Conservation (phyloP, 805 yeast species). For the Spathaspora gorwiae region DNA sequence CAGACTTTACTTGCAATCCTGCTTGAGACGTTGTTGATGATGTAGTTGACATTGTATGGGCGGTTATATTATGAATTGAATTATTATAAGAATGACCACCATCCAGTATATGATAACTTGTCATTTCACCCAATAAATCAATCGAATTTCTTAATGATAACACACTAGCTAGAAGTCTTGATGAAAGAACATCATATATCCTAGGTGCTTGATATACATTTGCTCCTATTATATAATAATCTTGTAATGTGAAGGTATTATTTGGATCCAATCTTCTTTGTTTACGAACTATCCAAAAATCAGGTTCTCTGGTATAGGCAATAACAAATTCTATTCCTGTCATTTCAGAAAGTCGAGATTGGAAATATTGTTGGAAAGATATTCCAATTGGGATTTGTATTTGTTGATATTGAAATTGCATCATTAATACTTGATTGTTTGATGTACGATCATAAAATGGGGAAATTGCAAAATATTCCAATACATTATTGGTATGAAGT, state of each 20-base stretch:
- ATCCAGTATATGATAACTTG: conserved; percentile 27
- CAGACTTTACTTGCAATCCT: conserved; percentile 1
- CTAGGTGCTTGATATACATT: conserved; percentile 89
- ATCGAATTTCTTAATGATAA: conserved; percentile 31
- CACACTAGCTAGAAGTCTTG: conserved; percentile 50
- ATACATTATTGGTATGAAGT: conserved; percentile 79
- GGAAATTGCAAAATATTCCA: conserved; percentile 88
- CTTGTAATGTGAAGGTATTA: conserved; percentile 57
- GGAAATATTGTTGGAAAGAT: conserved; percentile 32
- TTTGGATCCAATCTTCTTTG: conserved; percentile 50
- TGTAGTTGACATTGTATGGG: background rate
- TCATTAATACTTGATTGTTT: conserved; percentile 88
- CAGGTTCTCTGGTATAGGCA: conserved; percentile 76
- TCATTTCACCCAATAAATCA: conserved; percentile 28
- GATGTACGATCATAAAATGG: conserved; percentile 94
- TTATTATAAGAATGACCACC: conserved; percentile 26
- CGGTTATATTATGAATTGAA: conserved; percentile 9
- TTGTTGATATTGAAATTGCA: conserved; percentile 86
- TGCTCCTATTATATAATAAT: conserved; percentile 86
- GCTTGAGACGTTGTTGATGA: conserved; percentile 3
- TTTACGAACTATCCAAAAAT: conserved; percentile 85
- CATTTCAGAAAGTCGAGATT: conserved; percentile 66
- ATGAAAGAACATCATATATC: conserved; percentile 64
- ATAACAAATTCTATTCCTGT: conserved; percentile 82
- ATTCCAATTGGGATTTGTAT: conserved; percentile 29